A percentile compares a stretch with the other conserved stretches of the same genome.
Evolutionary conservation across 257 asterid species (phyloP).

Genomic region (Solanum sitiens): DNA sequence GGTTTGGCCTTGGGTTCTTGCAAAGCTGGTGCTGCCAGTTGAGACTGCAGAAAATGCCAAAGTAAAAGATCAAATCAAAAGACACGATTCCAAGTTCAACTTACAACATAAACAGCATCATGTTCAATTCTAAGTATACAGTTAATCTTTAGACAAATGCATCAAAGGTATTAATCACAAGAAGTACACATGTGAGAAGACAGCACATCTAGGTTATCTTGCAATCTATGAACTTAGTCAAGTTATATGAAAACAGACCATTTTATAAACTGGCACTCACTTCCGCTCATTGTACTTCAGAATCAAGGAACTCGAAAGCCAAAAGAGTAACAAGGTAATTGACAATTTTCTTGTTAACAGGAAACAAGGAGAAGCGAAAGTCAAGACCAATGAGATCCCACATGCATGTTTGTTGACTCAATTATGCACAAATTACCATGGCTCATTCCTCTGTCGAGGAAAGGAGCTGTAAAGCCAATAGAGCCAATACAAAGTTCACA

Average conservation of each 20-base stretch:
- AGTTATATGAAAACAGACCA: not conserved
- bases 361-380: not conserved
- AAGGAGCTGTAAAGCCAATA: not conserved
- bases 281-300: not conserved
- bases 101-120: not conserved
- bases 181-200: not conserved
- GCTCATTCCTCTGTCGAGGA: not conserved
- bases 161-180: not conserved
- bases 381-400: not conserved
- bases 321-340: not conserved
- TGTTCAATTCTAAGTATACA: not conserved
- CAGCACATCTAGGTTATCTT: not conserved
- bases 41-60: constrained; percentile 41
- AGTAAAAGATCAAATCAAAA: not conserved
- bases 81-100: not conserved
- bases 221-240: not conserved
- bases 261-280: not conserved
- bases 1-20: constrained; percentile 90
- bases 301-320: not conserved
- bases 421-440: not conserved
- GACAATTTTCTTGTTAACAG: not conserved
- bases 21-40: constrained; percentile 99
- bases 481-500: not conserved
- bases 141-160: not conserved
- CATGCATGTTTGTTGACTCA: not conserved